Percentiles rank a stretch among this genome's conserved stretches.
Evolutionary conservation across 148 eudicot species (phyloP).

Genomic region (Chenopodium quinoa): DNA sequence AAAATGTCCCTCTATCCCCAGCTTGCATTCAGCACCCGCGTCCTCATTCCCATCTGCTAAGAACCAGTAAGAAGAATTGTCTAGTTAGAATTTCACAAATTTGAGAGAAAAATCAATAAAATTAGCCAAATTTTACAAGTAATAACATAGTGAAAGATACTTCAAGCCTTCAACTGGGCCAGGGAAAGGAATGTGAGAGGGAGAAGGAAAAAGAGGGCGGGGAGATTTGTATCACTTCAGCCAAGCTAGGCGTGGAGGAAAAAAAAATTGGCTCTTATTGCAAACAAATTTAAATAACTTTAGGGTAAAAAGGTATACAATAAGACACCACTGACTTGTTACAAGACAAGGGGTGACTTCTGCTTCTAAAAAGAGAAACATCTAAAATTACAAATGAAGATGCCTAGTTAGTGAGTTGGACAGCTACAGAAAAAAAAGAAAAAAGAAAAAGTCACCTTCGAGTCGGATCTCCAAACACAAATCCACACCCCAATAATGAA

Average conservation of each 20-base stretch:
- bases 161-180: neutral
- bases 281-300: neutral
- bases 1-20: constrained; percentile 9
- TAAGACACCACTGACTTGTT: neutral
- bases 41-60: constrained; percentile 29
- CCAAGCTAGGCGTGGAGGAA: neutral
- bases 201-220: neutral
- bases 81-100: neutral
- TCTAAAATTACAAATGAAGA: neutral
- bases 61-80: neutral
- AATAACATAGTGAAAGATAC: neutral
- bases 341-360: neutral
- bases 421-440: neutral
- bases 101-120: neutral
- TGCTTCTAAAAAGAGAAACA: no score
- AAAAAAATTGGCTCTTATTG: neutral
- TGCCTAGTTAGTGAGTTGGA: neutral
- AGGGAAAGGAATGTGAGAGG: neutral
- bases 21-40: constrained; percentile 1
- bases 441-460: neutral
- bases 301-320: no score
- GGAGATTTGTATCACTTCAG: neutral
- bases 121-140: neutral
- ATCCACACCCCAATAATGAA: neutral
- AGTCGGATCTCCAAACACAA: neutral